Percentiles rank a stretch among this genome's conserved stretches.
phyloP scores from a whole-genome alignment of 2,329 filamentous ascomycete genomes.

The Parafenestella ontariensis region DNA sequence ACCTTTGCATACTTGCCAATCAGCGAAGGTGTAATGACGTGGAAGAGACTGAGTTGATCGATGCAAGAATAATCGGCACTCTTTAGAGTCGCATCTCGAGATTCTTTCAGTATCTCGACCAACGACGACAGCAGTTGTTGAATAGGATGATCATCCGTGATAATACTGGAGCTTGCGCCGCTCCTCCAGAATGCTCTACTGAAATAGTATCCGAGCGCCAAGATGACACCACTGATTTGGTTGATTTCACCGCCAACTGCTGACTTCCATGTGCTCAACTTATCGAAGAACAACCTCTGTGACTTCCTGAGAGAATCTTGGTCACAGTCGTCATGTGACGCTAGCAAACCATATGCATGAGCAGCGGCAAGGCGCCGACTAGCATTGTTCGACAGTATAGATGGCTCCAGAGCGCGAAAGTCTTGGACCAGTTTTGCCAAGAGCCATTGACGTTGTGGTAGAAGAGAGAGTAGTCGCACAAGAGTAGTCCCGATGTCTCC shows the following conservation, averaged over 20 bases:
- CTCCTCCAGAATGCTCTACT: conserved; percentile 64
- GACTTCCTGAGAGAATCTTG: conserved; percentile 52
- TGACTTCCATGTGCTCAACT: conserved; percentile 60
- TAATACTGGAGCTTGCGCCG: conserved; percentile 15
- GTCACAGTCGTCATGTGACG: conserved; percentile 64
- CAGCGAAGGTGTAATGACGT: conserved; percentile 56
- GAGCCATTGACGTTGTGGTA: conserved; percentile 56
- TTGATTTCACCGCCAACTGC: conserved; percentile 67
- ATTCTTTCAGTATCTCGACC: conserved; percentile 60
- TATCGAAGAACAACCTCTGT: conserved; percentile 56
- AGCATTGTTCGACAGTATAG: conserved; percentile 75
- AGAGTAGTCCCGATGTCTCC: conserved; percentile 58
- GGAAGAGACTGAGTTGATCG: conserved; percentile 68
- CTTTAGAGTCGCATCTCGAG: conserved; percentile 63
- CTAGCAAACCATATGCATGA: conserved; percentile 77
- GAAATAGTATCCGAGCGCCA: conserved; percentile 64
- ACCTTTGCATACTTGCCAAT: conserved; percentile 45
- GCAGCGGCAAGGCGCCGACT: conserved; percentile 71
- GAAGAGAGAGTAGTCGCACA: conserved; percentile 62
- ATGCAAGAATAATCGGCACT: conserved; percentile 65
- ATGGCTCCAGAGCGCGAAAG: conserved; percentile 61
- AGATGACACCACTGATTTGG: conserved; percentile 66
- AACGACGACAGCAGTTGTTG: conserved; percentile 54
- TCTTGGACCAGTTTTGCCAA: conserved; percentile 41
- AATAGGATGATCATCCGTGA: conserved; percentile 45